Conservation (phyloP, 805 yeast genomes). For the Novakomyces olei region DNA sequence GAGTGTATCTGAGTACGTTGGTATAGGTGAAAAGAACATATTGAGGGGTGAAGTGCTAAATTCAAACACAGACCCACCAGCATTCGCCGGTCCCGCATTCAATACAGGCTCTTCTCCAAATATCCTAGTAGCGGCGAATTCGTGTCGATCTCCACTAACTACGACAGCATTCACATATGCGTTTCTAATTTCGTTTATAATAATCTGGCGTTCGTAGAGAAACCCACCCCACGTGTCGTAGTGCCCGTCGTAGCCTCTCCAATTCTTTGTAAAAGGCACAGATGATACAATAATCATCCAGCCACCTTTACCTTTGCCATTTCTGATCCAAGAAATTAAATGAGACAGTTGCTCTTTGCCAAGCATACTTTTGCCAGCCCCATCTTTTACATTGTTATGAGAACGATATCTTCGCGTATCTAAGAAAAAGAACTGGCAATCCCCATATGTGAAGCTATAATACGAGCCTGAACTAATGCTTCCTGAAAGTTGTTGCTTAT, state of each 20-base stretch:
- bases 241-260: slow-evolving; percentile 8
- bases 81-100: slow-evolving; percentile 2
- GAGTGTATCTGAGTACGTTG: slow-evolving; percentile 7
- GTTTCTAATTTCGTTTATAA: slow-evolving; percentile 9
- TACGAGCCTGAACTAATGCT: too few species aligned
- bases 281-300: slow-evolving; percentile 11
- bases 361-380: slow-evolving; percentile 11
- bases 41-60: slow-evolving; percentile 12
- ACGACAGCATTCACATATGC: slow-evolving; percentile 7
- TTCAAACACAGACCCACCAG: slow-evolving; percentile 8
- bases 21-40: slow-evolving; percentile 11
- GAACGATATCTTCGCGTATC: slow-evolving; percentile 11
- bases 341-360: slow-evolving; percentile 9
- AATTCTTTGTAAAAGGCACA: slow-evolving; percentile 12
- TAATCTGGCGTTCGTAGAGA: slow-evolving; percentile 8
- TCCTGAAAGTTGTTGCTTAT: too few species aligned
- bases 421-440: slow-evolving; percentile 10
- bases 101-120: slow-evolving; percentile 9
- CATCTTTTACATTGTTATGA: slow-evolving; percentile 7
- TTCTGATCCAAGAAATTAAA: slow-evolving; percentile 9
- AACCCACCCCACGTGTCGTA: slow-evolving; percentile 12
- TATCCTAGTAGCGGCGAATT: slow-evolving; percentile 12
- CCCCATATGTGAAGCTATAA: slow-evolving; percentile 10
- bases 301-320: slow-evolving; percentile 8
- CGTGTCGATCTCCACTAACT: slow-evolving; percentile 12